Conservation (phyloP, 768 basidiomycete species). For the Calvatia gigantea region DNA sequence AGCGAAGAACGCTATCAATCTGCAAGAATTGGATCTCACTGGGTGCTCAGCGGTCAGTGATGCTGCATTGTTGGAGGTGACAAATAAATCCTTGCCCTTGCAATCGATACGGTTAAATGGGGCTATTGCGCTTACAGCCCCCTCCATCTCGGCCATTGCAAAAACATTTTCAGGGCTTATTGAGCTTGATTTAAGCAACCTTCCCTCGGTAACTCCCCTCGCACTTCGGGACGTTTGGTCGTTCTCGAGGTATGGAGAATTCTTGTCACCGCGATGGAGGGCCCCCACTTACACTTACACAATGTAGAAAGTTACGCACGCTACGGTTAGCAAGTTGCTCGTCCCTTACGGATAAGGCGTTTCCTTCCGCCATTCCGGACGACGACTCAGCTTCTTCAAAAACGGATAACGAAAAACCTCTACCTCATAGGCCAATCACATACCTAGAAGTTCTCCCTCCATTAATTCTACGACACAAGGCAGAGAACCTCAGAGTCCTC, state of each 20-base stretch:
- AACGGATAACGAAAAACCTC: conserved; percentile 40
- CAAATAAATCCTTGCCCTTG: conserved; percentile 61
- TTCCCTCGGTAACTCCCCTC: conserved; percentile 62
- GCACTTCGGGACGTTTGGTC: conserved; percentile 81
- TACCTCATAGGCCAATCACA: conserved; percentile 52
- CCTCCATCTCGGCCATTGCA: conserved; percentile 64
- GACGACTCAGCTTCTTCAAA: conserved; percentile 12
- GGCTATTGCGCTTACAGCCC: conserved; percentile 57
- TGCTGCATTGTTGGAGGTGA: conserved; percentile 69
- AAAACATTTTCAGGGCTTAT: conserved; percentile 72
- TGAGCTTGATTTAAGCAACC: conserved; percentile 76
- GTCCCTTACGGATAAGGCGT: conserved; percentile 73
- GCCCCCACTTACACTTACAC: conserved; percentile 3
- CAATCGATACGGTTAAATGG: conserved; percentile 74
- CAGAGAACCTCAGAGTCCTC: conserved; percentile 73
- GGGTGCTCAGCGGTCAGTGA: conserved; percentile 78
- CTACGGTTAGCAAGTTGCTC: conserved; percentile 77
- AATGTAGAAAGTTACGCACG: conserved; percentile 60
- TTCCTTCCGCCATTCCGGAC: conserved; percentile 43
- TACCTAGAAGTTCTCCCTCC: conserved; percentile 64
- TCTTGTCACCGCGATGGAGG: neutral
- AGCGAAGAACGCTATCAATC: conserved; percentile 55
- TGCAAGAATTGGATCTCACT: conserved; percentile 74
- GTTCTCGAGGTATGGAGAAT: conserved; percentile 52
- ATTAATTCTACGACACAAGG: conserved; percentile 56